These are phyloP conservation scores for Pythium phragmitis DNA, from an alignment of 352 stramenopile species.

Conservation along the genomic window DNA sequence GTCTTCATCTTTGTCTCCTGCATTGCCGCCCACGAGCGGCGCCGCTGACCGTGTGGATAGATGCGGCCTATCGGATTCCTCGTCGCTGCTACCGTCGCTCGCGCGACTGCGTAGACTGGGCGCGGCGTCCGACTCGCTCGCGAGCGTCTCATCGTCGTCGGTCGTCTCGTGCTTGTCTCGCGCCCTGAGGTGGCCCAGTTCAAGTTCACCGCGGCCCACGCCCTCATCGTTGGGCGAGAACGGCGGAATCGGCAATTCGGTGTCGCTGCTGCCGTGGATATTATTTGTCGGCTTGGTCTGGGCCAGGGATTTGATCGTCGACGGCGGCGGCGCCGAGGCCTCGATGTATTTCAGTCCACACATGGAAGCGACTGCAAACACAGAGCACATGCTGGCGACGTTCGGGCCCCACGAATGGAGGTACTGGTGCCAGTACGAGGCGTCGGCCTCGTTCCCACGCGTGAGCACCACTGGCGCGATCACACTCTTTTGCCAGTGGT, in stretches of 20 bases:
- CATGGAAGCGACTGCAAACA: conserved; percentile 53
- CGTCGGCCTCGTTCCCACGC: conserved; percentile 7
- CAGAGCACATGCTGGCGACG: conserved; percentile 50
- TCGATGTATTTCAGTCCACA: conserved; percentile 53
- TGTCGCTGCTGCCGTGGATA: conserved; percentile 8
- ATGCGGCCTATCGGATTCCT: not conserved
- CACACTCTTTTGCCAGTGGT: conserved; percentile 75
- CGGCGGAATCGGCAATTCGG: not conserved
- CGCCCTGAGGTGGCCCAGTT: conserved; percentile 12
- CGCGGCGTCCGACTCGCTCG: conserved; percentile 21
- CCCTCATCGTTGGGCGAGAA: conserved; percentile 16
- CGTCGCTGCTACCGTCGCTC: conserved; percentile 12
- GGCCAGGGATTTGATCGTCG: not conserved
- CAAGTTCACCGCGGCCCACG: conserved; percentile 9
- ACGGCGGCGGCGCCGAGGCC: conserved; percentile 3
- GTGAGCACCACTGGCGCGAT: conserved; percentile 36
- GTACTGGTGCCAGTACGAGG: conserved; percentile 47
- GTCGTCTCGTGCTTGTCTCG: conserved; percentile 15
- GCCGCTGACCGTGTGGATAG: conserved; percentile 6
- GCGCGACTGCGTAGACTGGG: conserved; percentile 8
- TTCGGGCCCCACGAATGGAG: conserved; percentile 47
- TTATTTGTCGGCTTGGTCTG: conserved; percentile 6
- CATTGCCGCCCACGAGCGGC: conserved; percentile 2
- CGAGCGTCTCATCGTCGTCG: conserved; percentile 21
- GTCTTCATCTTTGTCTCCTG: conserved; percentile 28